Evolutionary conservation across 1,284 basidiomycete genomes (phyloP).

Genomic region (Athelia sp.): DNA sequence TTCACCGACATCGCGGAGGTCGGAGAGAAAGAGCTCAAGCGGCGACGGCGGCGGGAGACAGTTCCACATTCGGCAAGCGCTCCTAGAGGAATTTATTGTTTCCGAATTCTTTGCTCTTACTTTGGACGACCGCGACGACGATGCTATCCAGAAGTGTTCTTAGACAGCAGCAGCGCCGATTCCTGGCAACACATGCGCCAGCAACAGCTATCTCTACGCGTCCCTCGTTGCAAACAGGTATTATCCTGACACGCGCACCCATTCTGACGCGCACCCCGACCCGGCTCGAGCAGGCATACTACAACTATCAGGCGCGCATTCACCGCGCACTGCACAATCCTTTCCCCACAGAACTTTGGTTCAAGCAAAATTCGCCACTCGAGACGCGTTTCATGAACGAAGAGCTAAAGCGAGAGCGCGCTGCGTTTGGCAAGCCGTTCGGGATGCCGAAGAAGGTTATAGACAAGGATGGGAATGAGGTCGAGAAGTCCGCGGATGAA

Average conservation of each 20-base stretch:
- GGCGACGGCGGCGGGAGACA: too few relatives aligned
- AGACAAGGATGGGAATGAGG: constrained; percentile 32
- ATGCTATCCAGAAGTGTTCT: constrained; percentile 32
- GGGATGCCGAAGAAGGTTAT: constrained; percentile 17
- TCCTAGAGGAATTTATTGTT: too few relatives aligned
- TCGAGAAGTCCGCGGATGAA: constrained; percentile 32
- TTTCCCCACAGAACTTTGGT: constrained; percentile 89
- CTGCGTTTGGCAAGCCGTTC: constrained; percentile 65
- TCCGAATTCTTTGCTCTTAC: too few relatives aligned
- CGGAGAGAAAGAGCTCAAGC: too few relatives aligned
- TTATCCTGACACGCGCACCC: constrained; percentile 84
- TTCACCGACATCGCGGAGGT: constrained; percentile 64
- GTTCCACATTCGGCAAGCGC: too few relatives aligned
- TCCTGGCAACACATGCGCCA: constrained; percentile 25
- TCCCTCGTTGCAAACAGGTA: constrained; percentile 37
- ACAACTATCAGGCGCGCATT: constrained; percentile 81
- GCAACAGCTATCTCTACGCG: constrained; percentile 11
- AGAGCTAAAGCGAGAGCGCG: constrained; percentile 64
- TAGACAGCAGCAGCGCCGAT: constrained; percentile 14
- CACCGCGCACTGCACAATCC: constrained; percentile 86
- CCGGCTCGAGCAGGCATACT: constrained; percentile 81
- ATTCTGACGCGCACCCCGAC: constrained; percentile 75
- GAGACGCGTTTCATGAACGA: constrained; percentile 77
- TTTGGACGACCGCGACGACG: constrained; percentile 9
- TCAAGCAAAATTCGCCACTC: constrained; percentile 87